These are phyloP conservation scores for Diaporthe ampelina DNA, from an alignment of 2,329 filamentous ascomycete species.

Conservation along the genomic window DNA sequence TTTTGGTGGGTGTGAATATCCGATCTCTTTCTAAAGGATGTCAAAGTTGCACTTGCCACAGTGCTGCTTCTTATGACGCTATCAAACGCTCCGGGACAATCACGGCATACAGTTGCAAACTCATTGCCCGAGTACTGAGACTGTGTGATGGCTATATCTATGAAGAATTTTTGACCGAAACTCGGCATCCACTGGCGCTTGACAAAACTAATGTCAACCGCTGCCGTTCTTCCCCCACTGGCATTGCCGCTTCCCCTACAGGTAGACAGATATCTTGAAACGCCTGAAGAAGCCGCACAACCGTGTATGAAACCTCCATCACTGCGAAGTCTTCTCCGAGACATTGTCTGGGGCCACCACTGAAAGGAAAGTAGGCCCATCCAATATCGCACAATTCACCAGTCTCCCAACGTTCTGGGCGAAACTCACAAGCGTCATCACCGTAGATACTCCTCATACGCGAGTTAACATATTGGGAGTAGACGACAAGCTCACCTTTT, in stretches of 20 bases:
- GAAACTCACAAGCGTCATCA: constrained; percentile 51
- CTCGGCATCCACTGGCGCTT: too few species aligned
- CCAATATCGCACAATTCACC: constrained; percentile 44
- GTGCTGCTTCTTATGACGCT: too few species aligned
- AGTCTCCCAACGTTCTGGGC: constrained; percentile 55
- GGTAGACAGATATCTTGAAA: constrained; percentile 41
- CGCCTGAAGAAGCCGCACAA: constrained; percentile 42
- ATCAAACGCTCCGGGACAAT: too few species aligned
- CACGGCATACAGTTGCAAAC: too few species aligned
- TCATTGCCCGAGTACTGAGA: too few species aligned
- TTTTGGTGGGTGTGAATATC: too few species aligned
- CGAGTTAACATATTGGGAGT: constrained; percentile 49
- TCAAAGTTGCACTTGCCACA: too few species aligned
- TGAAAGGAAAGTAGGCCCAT: constrained; percentile 55
- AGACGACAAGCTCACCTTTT: constrained; percentile 48
- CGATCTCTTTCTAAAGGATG: too few species aligned
- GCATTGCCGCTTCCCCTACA: constrained; percentile 37
- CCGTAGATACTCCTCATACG: constrained; percentile 54
- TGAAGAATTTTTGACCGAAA: too few species aligned
- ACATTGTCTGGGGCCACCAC: constrained; percentile 53
- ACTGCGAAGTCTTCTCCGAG: constrained; percentile 52
- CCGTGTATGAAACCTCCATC: constrained; percentile 44
- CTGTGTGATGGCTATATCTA: too few species aligned
- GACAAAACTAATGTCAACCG: too few species aligned
- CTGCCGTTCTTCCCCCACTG: constrained; percentile 44